These are phyloP conservation scores for Peronospora belbahrii DNA, from an alignment of 352 stramenopile genomes.

Conservation along the genomic window DNA sequence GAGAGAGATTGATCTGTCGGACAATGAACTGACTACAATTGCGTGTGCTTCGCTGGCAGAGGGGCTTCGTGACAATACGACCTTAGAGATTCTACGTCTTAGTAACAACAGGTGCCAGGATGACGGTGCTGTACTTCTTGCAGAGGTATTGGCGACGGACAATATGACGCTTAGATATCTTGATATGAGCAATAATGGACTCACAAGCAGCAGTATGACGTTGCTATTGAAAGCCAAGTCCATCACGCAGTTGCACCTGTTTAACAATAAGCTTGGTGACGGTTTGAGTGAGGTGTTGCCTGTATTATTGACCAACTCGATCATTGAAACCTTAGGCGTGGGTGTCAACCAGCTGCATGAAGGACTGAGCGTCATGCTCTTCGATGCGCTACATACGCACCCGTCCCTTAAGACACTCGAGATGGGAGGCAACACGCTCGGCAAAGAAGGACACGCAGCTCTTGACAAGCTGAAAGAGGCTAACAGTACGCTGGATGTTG, in stretches of 20 bases:
- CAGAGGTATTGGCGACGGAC: slow-evolving; percentile 20
- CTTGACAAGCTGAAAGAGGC: slow-evolving; percentile 50
- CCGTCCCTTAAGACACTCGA: slow-evolving; percentile 69
- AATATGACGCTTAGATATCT: slow-evolving; percentile 46
- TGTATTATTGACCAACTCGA: slow-evolving; percentile 38
- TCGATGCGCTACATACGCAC: slow-evolving; percentile 55
- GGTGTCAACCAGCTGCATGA: slow-evolving; percentile 69
- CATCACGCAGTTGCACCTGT: slow-evolving; percentile 59
- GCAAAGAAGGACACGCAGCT: slow-evolving; percentile 50
- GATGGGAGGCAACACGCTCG: slow-evolving; percentile 78
- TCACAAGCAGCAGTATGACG: slow-evolving; percentile 41
- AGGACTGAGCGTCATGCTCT: slow-evolving; percentile 46
- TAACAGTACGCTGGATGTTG: slow-evolving; percentile 60
- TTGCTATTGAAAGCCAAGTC: slow-evolving; percentile 34
- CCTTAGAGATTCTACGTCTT: slow-evolving; percentile 40
- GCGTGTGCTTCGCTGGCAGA: slow-evolving; percentile 32
- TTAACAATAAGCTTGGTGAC: slow-evolving; percentile 64
- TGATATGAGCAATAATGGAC: slow-evolving; percentile 63
- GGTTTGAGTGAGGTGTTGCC: slow-evolving; percentile 45
- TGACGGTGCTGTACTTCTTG: slow-evolving; percentile 34
- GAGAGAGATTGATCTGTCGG: slow-evolving; percentile 53
- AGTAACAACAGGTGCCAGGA: slow-evolving; percentile 58
- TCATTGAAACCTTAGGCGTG: slow-evolving; percentile 55
- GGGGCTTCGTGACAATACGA: slow-evolving; percentile 39
- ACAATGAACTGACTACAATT: slow-evolving; percentile 44